Evolutionary conservation across 768 basidiomycete genomes (phyloP), one percentile per base, ranked within the genome.

Genomic region (Podaxis pistillaris): DNA sequence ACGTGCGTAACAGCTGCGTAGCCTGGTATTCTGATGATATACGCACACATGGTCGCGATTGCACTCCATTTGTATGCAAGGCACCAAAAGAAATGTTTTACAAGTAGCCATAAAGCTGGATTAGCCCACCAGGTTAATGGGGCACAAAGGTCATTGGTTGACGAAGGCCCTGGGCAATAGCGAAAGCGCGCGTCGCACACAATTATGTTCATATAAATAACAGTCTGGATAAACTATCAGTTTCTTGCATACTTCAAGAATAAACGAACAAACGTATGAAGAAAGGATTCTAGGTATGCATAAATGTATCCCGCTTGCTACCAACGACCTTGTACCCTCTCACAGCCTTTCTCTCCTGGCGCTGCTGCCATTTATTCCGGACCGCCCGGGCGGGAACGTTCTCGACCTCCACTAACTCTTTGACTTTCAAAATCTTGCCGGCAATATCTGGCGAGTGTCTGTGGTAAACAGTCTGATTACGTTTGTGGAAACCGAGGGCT

Each of bases 331-430:
- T 79, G 64, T 90, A 94, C 13, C 92, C 93, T 50, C 88, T 78
- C 11, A 81, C 73, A 9, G 90, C 83, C 72, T 81, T 86, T 69
- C 92, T 78, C 64, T 89, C 88, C 68, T 74, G 72, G 67, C 85
- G 80, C 78, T 89, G 87, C 75, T 91, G 81, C 64, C 83, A 76
- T 71, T 86, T 86, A n/a, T 86, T 88, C 75, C 82, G 81, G 26
- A 94, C 91, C 60, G 81, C 77, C 37, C 81, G 79, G 26, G 78
- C 77, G 0, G 88, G 84, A 15, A 97, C 94, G 70, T 96, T 96
- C 73, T 88, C 82, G 47, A 98, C 94, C 70, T 90, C 83, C 9
- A 97, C 85, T 49, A 98, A 78, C 76, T 98, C 95, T 80, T 97
- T 98, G 61, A 97, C 86, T 24, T 76, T 76, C 53, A 98, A 79